Evolutionary conservation across 371 early-diverging fungal genomes (phyloP).

Genomic region (Nosema muscidifuracis): DNA sequence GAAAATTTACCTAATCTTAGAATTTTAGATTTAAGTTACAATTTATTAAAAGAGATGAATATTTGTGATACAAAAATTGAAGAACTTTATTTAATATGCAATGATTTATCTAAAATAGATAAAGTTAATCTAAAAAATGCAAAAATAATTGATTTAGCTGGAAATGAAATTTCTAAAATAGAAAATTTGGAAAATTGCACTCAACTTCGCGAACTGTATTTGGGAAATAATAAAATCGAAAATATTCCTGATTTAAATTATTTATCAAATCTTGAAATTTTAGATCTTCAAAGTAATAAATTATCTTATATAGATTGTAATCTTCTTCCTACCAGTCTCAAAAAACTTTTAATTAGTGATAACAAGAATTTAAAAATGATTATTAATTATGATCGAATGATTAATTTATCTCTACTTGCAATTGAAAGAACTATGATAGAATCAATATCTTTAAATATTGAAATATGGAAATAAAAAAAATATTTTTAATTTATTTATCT

Average conservation of each 20-base stretch:
- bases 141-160: conserved; percentile 54
- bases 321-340: conserved; percentile 35
- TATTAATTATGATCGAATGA: conserved; percentile 26
- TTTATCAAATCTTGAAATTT: conserved; percentile 27
- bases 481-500: neutral
- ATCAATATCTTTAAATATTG: neutral
- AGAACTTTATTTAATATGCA: conserved; percentile 56
- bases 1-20: conserved; percentile 36
- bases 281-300: conserved; percentile 54
- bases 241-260: conserved; percentile 32
- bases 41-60: conserved; percentile 34
- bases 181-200: conserved; percentile 26
- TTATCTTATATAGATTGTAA: conserved; percentile 48
- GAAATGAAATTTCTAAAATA: conserved; percentile 44
- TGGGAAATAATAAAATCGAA: conserved; percentile 48
- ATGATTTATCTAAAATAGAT: conserved; percentile 49
- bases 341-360: conserved; percentile 39
- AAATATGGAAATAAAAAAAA: conserved; percentile 1
- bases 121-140: conserved; percentile 12
- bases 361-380: conserved; percentile 40
- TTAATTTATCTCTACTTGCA: conserved; percentile 35
- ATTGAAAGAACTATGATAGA: conserved; percentile 29
- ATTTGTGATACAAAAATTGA: conserved; percentile 8
- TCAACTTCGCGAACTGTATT: conserved; percentile 47
- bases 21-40: conserved; percentile 53